These are phyloP conservation scores for Lenwebbia sp. DNA, from an alignment of 345 rosid species.

Conservation along the genomic window DNA sequence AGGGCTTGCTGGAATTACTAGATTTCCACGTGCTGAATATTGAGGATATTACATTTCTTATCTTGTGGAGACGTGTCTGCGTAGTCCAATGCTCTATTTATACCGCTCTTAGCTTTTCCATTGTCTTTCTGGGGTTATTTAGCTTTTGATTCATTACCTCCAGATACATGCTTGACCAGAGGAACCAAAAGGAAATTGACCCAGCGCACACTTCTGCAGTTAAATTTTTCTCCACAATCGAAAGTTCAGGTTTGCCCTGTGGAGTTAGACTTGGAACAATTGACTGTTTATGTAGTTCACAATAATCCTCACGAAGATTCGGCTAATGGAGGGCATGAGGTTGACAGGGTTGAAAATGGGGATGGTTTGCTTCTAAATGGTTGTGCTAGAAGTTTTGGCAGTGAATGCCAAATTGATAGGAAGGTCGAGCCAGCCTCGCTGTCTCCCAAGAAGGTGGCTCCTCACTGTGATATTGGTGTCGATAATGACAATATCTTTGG, in stretches of 20 bases:
- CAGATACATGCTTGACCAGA: conserved; percentile 42
- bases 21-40: background rate
- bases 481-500: conserved; percentile 15
- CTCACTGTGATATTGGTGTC: background rate
- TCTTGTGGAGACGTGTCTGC: background rate
- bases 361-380: background rate
- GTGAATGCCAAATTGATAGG: background rate
- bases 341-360: background rate
- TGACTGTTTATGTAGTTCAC: background rate
- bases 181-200: conserved; percentile 63
- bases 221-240: conserved; percentile 29
- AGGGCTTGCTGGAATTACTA: background rate
- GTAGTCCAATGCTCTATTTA: background rate
- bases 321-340: background rate
- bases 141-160: conserved; percentile 5
- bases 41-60: background rate
- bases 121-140: background rate
- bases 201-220: conserved; percentile 71
- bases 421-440: conserved; percentile 6
- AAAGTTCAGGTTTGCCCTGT: conserved; percentile 5
- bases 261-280: conserved; percentile 4
- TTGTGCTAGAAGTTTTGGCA: conserved; percentile 1
- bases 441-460: background rate
- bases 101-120: background rate
- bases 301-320: background rate